phyloP scores from a whole-genome alignment of 768 basidiomycete species.

The Mycena floridula region DNA sequence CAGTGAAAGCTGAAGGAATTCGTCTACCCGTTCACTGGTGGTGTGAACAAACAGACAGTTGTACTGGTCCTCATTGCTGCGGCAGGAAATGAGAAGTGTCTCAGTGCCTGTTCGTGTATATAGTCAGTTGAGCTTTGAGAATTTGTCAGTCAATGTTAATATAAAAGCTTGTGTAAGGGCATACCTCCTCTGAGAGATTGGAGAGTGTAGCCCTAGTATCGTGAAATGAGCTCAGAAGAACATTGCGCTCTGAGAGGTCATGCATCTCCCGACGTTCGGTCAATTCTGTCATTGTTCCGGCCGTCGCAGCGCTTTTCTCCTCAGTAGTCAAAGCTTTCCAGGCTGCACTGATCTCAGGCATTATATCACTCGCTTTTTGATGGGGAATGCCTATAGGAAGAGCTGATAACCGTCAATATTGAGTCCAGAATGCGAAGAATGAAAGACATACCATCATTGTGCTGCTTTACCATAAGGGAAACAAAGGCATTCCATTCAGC shows the following conservation, averaged over 20 bases:
- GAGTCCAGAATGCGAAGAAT: background rate
- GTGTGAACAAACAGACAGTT: background rate
- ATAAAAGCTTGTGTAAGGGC: background rate
- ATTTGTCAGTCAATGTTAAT: background rate
- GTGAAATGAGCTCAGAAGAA: background rate
- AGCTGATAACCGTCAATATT: background rate
- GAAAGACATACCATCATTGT: background rate
- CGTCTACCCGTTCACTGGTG: background rate
- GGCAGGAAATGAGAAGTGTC: background rate
- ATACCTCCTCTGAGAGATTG: background rate
- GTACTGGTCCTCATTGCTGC: background rate
- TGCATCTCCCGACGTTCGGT: background rate
- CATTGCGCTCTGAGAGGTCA: background rate
- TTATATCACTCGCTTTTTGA: background rate
- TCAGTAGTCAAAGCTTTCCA: background rate
- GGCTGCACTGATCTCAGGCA: background rate
- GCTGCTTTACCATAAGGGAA: background rate
- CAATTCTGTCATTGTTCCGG: background rate
- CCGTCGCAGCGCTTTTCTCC: background rate
- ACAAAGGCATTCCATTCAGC: background rate
- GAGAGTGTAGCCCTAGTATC: background rate
- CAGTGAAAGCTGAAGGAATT: background rate
- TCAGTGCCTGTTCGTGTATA: background rate
- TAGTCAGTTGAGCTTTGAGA: background rate
- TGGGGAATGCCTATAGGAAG: background rate